A percentile compares a stretch with the other conserved stretches of the same genome.
Evolutionary conservation across 2,329 filamentous ascomycete genomes (phyloP).

Genomic region (Hypomyces perniciosus): DNA sequence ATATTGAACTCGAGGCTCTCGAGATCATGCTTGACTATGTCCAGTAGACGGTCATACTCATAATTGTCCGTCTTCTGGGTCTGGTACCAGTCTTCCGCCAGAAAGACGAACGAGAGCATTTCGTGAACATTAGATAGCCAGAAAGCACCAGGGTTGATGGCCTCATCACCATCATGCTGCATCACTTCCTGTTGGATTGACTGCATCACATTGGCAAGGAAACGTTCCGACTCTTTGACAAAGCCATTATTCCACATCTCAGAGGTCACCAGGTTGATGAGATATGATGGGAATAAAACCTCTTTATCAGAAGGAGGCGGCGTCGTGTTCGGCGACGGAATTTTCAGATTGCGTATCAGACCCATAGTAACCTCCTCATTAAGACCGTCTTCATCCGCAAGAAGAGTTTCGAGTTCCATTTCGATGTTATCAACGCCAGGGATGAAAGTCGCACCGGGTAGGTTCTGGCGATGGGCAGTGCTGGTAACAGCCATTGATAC

Average conservation of each 20-base stretch:
- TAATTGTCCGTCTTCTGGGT: slow-evolving; percentile 99
- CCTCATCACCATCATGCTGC: slow-evolving; percentile 96
- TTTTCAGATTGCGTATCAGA: slow-evolving; percentile 93
- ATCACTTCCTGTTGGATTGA: slow-evolving; percentile 99
- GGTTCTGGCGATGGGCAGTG: slow-evolving; percentile 60
- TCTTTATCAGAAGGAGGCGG: slow-evolving; percentile 96
- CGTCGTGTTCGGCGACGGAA: slow-evolving; percentile 78
- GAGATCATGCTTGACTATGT: slow-evolving; percentile 98
- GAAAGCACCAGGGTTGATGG: slow-evolving; percentile 94
- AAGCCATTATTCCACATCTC: slow-evolving; percentile 99
- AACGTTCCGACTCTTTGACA: slow-evolving; percentile 97
- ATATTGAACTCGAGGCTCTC: slow-evolving; percentile 99
- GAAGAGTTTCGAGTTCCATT: slow-evolving; percentile 85
- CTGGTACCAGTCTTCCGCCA: slow-evolving; percentile 99
- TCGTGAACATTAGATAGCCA: slow-evolving; percentile 99
- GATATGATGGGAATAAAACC: slow-evolving; percentile 94
- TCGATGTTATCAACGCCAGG: slow-evolving; percentile 86
- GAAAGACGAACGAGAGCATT: slow-evolving; percentile 98
- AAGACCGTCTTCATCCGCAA: slow-evolving; percentile 90
- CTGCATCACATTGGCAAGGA: slow-evolving; percentile 99
- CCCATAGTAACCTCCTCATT: slow-evolving; percentile 98
- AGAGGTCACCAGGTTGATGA: slow-evolving; percentile 97
- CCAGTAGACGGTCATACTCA: slow-evolving; percentile 92
- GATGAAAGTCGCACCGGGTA: slow-evolving; percentile 71
- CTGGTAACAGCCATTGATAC: slow-evolving; percentile 87